Base-by-base conservation (phyloP, 768 basidiomycete species). In the Tricholoma flavovirens region DNA sequence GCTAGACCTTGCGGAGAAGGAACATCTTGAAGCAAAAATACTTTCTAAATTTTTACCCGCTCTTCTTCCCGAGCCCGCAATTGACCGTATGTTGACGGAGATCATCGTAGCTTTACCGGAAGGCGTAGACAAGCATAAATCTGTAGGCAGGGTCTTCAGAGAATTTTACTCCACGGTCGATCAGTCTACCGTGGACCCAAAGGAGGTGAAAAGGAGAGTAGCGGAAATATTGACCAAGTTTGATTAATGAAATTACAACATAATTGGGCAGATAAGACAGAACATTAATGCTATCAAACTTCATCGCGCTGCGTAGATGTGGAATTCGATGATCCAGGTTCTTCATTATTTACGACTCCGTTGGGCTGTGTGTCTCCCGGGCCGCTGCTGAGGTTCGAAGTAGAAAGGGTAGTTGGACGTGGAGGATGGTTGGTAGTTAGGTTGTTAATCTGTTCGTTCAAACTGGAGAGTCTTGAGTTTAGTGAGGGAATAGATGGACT, bases 1-100 rank as follows among this genome's bases (percentile, higher is more conserved):
- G 43, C 69, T 70, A 1, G 88, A 90, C 54, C 78, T 90, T 36
- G 87, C 85, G 21, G 75, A 77, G 43, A 84, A 82, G 60, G 87
- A 88, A 70, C 64, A 67, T 5, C 67, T 66, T 26, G 87, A 90
- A 72, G 82, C 73, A n/a, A 69, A 72, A 42, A 64, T 86, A 29
- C 69, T 90, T 40, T 69, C 78, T 22, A 67, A 69, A 43, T 83
- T 84, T 59, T 64, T 89, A 19, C 88, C 88, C 9, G 79, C 88
- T 1, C 70, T 81, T 54, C 70, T 87, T 30, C 71, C 82, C n/a
- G 76, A 74, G 56, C 68, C 68, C 14, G 80, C 83, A 40, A 75
- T 89, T 60, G 83, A 88, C 62, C 62, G 56, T 26, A 63, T 76
- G n/a, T 73, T 90, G 53, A 61, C 62, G 46, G 73, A 74, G 14